Evolutionary conservation across 768 basidiomycete species (phyloP), one percentile per base, ranked within the genome.

Genomic region (Boletus insuetus): DNA sequence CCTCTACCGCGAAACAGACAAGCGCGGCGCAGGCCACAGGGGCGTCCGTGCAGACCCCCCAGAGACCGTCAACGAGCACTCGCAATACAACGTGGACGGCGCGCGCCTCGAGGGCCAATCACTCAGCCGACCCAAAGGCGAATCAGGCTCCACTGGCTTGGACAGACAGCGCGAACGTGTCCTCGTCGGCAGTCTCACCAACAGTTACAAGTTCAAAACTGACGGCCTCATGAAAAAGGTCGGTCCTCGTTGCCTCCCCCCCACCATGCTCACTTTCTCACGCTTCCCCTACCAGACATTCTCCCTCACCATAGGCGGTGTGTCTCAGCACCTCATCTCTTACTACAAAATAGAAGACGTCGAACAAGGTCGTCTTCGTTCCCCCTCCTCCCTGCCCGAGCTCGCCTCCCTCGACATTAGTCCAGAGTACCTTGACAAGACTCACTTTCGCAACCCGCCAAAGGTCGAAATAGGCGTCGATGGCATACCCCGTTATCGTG

Each of bases 211-310:
- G 72, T 98, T 96, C 81, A 96, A 95, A 68, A 71, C 80, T 0
- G 88, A 93, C 54, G 96, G 96, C 8, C 81, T 98, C 70, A 93
- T 98, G 85, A 98, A 98, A 79, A 97, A 98, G 84, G 96, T 94
- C 43, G 62, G 82, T 72, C 59, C 42, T 51, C 62, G 49, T 38
- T 46, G 47, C 55, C 47, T 45, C 16, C 49, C 17, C 53, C 22
- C 56, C 39, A 19, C 39, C 49, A 40, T 8, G 16, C 32, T 44
- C 16, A 24, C 38, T 63, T 73, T 71, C 68, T 73, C 69, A 73
- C 67, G 67, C 61, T 37, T 32, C 4, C 41, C 41, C 40, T 22
- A 20, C 20, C 68, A 96, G 94, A 96, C 94, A 10, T 94, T 97
- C 70, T 96, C 94, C 12, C 76, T 97, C 53, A 86, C 86, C 20